These are phyloP conservation scores for Sporodiniella umbellata DNA, from an alignment of 371 early-diverging fungal genomes.

Conservation along the genomic window DNA sequence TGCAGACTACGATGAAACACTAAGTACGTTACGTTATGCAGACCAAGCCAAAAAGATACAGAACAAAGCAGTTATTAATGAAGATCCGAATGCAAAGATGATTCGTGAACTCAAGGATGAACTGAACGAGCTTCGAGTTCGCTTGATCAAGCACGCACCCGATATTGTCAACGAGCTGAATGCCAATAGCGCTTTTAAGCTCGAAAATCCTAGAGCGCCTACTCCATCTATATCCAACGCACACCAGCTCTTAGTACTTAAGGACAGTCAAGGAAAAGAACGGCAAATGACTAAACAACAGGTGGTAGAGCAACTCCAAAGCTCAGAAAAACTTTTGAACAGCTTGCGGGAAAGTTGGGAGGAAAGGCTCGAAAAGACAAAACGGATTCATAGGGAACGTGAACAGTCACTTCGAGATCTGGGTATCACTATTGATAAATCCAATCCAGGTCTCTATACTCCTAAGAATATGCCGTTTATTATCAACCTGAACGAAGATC, in stretches of 20 bases:
- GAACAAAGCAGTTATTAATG: slow-evolving; percentile 91
- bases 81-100: slow-evolving; percentile 81
- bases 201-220: slow-evolving; percentile 4
- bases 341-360: slow-evolving; percentile 86
- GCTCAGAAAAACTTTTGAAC: slow-evolving; percentile 84
- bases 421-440: slow-evolving; percentile 74
- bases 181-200: slow-evolving; percentile 5
- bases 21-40: slow-evolving; percentile 94
- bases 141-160: slow-evolving; percentile 65
- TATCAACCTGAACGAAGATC: slow-evolving; percentile 89
- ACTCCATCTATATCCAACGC: slow-evolving; percentile 24
- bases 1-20: slow-evolving; percentile 82
- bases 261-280: slow-evolving; percentile 41
- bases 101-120: slow-evolving; percentile 89
- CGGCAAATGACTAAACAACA: slow-evolving; percentile 56
- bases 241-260: slow-evolving; percentile 10
- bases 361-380: slow-evolving; percentile 74
- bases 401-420: slow-evolving; percentile 77
- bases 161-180: slow-evolving; percentile 35
- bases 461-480: slow-evolving; percentile 85
- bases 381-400: slow-evolving; percentile 69
- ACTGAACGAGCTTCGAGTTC: slow-evolving; percentile 62
- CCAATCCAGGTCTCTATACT: slow-evolving; percentile 74
- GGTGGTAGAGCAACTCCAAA: slow-evolving; percentile 76
- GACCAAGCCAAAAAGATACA: slow-evolving; percentile 92